Evolutionary conservation across 164 flowering plant genomes (phyloP).

Genomic region (Tetrastigma voinierianum): DNA sequence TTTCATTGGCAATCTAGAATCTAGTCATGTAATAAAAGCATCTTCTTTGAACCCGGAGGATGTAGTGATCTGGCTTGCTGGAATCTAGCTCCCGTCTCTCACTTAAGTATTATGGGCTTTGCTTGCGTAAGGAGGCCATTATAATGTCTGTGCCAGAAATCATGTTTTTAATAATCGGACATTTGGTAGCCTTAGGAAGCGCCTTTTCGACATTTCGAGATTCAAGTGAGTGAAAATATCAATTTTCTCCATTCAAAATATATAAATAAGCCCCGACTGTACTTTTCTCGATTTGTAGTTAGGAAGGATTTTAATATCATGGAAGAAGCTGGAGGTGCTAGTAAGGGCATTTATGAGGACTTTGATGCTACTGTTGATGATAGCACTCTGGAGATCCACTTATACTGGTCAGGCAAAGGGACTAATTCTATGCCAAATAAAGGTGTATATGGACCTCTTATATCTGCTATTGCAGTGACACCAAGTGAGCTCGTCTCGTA

Average conservation of each 20-base stretch:
- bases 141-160: constrained; percentile 87
- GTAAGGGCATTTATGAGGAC: constrained; percentile 26
- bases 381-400: constrained; percentile 65
- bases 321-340: constrained; percentile 58
- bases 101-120: constrained; percentile 78
- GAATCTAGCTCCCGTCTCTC: constrained; percentile 66
- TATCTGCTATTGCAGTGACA: constrained; percentile 75
- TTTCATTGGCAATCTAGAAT: constrained; percentile 24
- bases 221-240: constrained; percentile 51
- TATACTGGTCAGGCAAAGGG: constrained; percentile 90
- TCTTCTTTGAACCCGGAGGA: constrained; percentile 20
- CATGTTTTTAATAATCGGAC: constrained; percentile 40
- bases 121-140: constrained; percentile 66
- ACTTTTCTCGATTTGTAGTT: constrained; percentile 14
- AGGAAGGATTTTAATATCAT: constrained; percentile 55
- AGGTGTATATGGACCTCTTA: constrained; percentile 82
- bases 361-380: constrained; percentile 37
- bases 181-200: constrained; percentile 55
- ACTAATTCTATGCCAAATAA: constrained; percentile 61
- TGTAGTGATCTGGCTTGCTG: constrained; percentile 52
- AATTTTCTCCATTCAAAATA: background rate
- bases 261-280: background rate
- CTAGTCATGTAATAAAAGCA: constrained; percentile 15
- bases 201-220: constrained; percentile 70
- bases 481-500: constrained; percentile 61